These are phyloP conservation scores for Lactuca sativa DNA, from an alignment of 129 eudicot genomes.

Conservation along the genomic window DNA sequence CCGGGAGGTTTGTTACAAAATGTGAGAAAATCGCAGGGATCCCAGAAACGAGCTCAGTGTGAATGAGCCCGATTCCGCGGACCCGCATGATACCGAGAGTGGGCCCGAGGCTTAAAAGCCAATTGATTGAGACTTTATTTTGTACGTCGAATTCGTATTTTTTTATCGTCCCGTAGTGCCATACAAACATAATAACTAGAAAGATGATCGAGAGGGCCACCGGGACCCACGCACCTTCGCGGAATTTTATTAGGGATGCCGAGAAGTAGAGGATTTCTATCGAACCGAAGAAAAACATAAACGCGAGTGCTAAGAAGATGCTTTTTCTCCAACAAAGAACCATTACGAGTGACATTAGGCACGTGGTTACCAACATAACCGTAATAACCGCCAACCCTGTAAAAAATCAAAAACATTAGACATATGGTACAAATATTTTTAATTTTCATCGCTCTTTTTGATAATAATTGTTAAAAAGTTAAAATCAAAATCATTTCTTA, in stretches of 20 bases:
- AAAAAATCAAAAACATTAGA: constrained; percentile 12
- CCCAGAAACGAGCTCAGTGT: constrained; percentile 82
- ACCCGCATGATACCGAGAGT: constrained; percentile 79
- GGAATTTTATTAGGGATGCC: constrained; percentile 80
- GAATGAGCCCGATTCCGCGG: constrained; percentile 75
- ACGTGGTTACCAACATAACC: constrained; percentile 84
- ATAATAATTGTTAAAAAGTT: too few relatives aligned
- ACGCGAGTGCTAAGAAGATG: constrained; percentile 51
- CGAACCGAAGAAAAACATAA: constrained; percentile 72
- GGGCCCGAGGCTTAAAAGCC: constrained; percentile 69
- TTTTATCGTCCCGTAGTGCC: constrained; percentile 79
- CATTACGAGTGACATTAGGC: constrained; percentile 87
- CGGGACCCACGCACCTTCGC: constrained; percentile 95
- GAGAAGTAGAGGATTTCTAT: constrained; percentile 82
- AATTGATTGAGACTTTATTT: constrained; percentile 75
- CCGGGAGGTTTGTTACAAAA: constrained; percentile 84
- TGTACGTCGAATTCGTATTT: constrained; percentile 79
- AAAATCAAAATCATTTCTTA: neutral
- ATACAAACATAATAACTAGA: constrained; percentile 56
- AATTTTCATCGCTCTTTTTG: neutral
- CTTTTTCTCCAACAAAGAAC: constrained; percentile 72
- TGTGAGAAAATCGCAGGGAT: constrained; percentile 86
- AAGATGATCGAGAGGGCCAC: constrained; percentile 64
- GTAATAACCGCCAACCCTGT: constrained; percentile 90
- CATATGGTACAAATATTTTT: too few relatives aligned